Evolutionary conservation across 192 early-diverging fungal species (phyloP).

Genomic region (Phlyctochytrium bullatum): DNA sequence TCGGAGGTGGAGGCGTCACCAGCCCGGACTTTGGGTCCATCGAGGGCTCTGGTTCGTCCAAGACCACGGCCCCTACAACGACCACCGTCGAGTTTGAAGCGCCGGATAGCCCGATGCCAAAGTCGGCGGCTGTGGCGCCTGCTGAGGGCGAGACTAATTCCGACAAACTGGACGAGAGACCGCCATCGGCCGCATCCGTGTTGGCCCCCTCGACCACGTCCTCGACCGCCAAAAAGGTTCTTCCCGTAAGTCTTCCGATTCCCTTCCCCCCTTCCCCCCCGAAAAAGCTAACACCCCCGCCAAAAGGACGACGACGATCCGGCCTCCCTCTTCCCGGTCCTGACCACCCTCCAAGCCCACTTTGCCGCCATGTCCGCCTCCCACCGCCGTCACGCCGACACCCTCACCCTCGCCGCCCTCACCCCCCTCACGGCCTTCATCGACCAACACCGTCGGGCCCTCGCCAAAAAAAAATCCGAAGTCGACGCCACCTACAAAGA

Average conservation of each 20-base stretch:
- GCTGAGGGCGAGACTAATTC: no score
- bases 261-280: no score
- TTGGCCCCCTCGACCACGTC: no score
- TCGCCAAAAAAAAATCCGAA: constrained; percentile 32
- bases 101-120: neutral
- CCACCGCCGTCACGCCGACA: constrained; percentile 34
- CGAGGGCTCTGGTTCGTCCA: neutral
- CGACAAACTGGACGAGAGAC: no score
- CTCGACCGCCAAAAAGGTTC: no score
- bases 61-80: neutral
- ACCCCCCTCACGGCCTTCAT: constrained; percentile 29
- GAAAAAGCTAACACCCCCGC: no score
- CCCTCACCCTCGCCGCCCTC: constrained; percentile 27
- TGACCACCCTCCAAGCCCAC: neutral
- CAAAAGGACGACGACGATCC: no score
- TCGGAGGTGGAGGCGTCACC: neutral
- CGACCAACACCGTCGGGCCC: constrained; percentile 24
- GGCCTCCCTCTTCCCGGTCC: constrained; percentile 1
- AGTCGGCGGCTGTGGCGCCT: no score
- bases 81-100: constrained; percentile 1
- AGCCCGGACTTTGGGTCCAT: neutral
- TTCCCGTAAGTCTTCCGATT: no score
- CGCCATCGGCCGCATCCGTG: no score
- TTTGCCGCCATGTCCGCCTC: constrained; percentile 18
- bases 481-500: constrained; percentile 28